phyloP scores from a whole-genome alignment of 306 rosid species.

The Gynostemma pentaphyllum region DNA sequence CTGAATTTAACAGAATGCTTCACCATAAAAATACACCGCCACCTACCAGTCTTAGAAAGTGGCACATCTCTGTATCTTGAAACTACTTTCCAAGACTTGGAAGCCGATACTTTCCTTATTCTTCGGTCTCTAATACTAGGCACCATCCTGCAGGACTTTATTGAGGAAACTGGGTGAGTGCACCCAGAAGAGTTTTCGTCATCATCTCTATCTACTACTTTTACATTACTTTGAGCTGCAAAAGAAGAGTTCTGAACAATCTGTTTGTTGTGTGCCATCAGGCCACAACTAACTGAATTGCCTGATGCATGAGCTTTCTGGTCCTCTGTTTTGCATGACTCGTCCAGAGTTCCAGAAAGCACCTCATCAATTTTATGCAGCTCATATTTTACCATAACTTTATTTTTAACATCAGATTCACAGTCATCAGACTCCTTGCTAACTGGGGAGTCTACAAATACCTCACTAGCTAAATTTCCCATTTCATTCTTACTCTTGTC shows the following conservation, averaged over 20 bases:
- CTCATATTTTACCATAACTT: constrained; percentile 28
- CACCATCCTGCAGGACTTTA: constrained; percentile 40
- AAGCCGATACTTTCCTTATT: constrained; percentile 56
- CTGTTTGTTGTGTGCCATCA: constrained; percentile 36
- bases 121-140: constrained; percentile 45
- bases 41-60: constrained; percentile 39
- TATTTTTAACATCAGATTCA: constrained; percentile 38
- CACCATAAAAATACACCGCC: constrained; percentile 4
- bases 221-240: constrained; percentile 38
- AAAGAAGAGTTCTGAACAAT: constrained; percentile 35
- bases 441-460: constrained; percentile 2
- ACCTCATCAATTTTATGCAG: constrained; percentile 28
- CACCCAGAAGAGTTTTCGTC: constrained; percentile 82
- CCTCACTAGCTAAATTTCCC: constrained; percentile 9
- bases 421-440: constrained; percentile 14
- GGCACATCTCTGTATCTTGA: constrained; percentile 39
- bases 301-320: constrained; percentile 32
- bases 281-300: constrained; percentile 38
- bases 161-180: constrained; percentile 41
- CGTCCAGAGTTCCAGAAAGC: constrained; percentile 3
- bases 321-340: constrained; percentile 26
- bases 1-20: constrained; percentile 4
- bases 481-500: constrained; percentile 7
- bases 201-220: constrained; percentile 87
- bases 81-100: constrained; percentile 54